Percentiles rank a stretch among this genome's conserved stretches.
Conservation (phyloP, 2,329 filamentous ascomycete genomes). For the Xylaria sp. region DNA sequence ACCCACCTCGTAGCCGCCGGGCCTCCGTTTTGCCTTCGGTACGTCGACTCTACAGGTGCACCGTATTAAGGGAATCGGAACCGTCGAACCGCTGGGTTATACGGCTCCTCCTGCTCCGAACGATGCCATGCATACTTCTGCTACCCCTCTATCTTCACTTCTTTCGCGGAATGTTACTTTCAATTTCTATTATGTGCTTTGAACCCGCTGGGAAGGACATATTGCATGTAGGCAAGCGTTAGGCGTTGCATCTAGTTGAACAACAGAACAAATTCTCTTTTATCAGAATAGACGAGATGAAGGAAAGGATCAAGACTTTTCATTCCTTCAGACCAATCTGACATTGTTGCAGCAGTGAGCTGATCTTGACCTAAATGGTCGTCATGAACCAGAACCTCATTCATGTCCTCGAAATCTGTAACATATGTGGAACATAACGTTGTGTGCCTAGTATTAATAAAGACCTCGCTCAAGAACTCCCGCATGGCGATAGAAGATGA, state of each 20-base stretch:
- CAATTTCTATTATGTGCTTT: slow-evolving; percentile 1
- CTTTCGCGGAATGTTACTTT: slow-evolving; percentile 9
- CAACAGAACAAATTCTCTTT: slow-evolving; percentile 1
- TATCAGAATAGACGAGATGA: neutral
- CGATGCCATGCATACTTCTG: too few relatives aligned
- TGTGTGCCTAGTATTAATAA: neutral
- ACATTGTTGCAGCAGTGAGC: neutral
- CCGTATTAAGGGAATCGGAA: neutral
- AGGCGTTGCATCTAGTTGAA: slow-evolving; percentile 1
- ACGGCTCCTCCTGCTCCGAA: too few relatives aligned
- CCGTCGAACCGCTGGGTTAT: neutral
- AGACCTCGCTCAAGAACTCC: slow-evolving; percentile 3
- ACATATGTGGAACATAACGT: neutral
- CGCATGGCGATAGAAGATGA: slow-evolving; percentile 1
- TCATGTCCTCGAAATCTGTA: slow-evolving; percentile 1
- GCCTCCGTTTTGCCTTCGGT: neutral
- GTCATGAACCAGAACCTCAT: slow-evolving; percentile 3
- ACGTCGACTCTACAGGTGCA: neutral
- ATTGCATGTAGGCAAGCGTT: neutral
- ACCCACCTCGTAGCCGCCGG: neutral
- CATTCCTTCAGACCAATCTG: neutral
- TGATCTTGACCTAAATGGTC: slow-evolving; percentile 3
- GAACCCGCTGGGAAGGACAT: neutral
- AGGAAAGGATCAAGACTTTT: slow-evolving; percentile 1
- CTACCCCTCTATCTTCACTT: too few relatives aligned